Percentiles rank a stretch among this genome's conserved stretches.
Conservation (phyloP, 1,284 basidiomycete species). For the Cystobasidium pallidum region DNA sequence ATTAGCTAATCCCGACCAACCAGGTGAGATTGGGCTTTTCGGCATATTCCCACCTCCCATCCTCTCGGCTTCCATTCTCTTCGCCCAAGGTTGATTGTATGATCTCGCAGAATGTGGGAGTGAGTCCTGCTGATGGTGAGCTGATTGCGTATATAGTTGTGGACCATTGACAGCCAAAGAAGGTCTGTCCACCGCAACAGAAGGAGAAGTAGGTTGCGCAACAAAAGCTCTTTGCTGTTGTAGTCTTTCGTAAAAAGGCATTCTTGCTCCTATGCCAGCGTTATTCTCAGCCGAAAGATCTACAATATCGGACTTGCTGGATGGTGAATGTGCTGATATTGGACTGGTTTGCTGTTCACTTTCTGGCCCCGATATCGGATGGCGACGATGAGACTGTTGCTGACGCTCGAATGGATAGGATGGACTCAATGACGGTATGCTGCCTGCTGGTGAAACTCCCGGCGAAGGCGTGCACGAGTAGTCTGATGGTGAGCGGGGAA, state of each 20-base stretch:
- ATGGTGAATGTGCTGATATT: constrained; percentile 19
- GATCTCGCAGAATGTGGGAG: constrained; percentile 5
- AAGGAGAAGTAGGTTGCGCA: neutral
- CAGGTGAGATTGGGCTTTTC: constrained; percentile 25
- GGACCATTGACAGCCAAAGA: constrained; percentile 3
- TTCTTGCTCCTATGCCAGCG: constrained; percentile 38
- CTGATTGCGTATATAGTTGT: too few species aligned
- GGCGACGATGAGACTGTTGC: neutral
- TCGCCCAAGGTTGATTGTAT: neutral
- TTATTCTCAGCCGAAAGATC: constrained; percentile 27
- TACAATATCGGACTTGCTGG: neutral
- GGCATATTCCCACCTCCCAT: neutral
- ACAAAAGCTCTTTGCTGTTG: constrained; percentile 20
- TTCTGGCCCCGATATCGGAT: neutral
- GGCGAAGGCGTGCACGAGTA: constrained; percentile 5
- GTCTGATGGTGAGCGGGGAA: constrained; percentile 25
- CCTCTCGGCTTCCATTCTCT: neutral
- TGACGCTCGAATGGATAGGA: constrained; percentile 21
- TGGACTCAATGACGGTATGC: neutral
- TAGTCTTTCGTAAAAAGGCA: constrained; percentile 42
- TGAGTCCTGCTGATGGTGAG: constrained; percentile 12
- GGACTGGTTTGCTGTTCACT: constrained; percentile 4
- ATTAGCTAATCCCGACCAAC: constrained; percentile 28
- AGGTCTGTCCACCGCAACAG: neutral
- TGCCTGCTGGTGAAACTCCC: constrained; percentile 11